These are phyloP conservation scores for Brasilioporus rufonigricans DNA, from an alignment of 768 basidiomycete species.

Conservation along the genomic window DNA sequence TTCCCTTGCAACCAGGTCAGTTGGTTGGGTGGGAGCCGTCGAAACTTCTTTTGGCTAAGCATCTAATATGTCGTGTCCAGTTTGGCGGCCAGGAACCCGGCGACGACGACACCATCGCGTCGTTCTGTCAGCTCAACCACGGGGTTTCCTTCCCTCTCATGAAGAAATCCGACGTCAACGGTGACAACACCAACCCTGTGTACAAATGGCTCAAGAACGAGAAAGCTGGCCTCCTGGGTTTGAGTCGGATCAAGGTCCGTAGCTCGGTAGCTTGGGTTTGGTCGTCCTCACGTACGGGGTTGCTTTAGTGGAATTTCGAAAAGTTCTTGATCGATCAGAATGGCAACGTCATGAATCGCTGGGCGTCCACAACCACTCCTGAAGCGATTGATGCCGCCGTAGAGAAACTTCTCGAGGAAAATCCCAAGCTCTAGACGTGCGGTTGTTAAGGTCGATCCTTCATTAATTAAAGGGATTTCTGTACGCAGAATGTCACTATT, in stretches of 20 bases:
- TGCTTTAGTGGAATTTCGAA: slow-evolving; percentile 81
- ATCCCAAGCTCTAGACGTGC: slow-evolving; percentile 15
- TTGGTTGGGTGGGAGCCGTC: not conserved
- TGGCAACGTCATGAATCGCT: slow-evolving; percentile 70
- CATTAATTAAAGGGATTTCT: not conserved
- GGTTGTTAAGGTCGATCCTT: not conserved
- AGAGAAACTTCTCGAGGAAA: slow-evolving; percentile 48
- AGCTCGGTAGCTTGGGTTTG: not conserved
- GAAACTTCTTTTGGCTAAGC: not conserved
- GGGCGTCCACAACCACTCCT: slow-evolving; percentile 76
- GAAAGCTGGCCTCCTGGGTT: slow-evolving; percentile 70
- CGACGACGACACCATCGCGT: slow-evolving; percentile 68
- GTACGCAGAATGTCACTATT: not conserved
- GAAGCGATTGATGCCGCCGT: slow-evolving; percentile 60
- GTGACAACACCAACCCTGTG: slow-evolving; percentile 77
- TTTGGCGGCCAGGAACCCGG: slow-evolving; percentile 87
- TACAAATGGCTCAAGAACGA: slow-evolving; percentile 83
- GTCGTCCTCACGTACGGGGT: not conserved
- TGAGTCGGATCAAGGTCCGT: slow-evolving; percentile 71
- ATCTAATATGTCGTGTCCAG: slow-evolving; percentile 34
- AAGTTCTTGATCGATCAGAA: slow-evolving; percentile 83
- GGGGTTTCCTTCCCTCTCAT: slow-evolving; percentile 89
- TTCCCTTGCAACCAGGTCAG: slow-evolving; percentile 89
- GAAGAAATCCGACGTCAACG: slow-evolving; percentile 94
- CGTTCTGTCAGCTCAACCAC: slow-evolving; percentile 79